Base-by-base conservation (phyloP, 805 yeast species). In the Saccharomycopsis malanga region DNA sequence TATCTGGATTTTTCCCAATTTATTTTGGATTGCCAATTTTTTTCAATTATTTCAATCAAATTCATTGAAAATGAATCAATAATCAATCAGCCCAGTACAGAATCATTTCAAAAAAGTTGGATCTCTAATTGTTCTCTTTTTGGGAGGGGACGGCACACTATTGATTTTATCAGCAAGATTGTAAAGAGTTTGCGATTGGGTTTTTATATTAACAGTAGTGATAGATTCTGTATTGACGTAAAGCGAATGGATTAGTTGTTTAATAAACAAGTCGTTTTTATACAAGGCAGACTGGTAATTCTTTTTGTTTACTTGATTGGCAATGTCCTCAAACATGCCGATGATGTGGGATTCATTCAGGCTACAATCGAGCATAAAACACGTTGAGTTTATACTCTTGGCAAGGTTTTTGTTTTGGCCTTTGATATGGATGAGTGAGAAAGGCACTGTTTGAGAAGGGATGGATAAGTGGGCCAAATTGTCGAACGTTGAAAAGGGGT, bases 211-310 rank as follows among this genome's bases (percentile, higher is more conserved):
- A 6, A 48, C 18, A 21, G 18, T 21, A 9, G 52, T 48, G 6
- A 43, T 35, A 4, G 46, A 34, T 22, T 48, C 49, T 7, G 52
- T 48, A 25, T 45, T 48, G 4, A 27, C 36, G 41, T 44, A 48
- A 9, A 48, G 29, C 4, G 30, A 39, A 27, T 48, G 52, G 12
- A 40, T 15, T 6, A 48, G 23, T 15, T 45, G 52, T 22, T 40
- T 48, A 7, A 45, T 10, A 18, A 48, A 48, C 4, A 30, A n/a
- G 7, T 34, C 41, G 2, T 39, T 32, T 20, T 44, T 18, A 23
- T 29, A 48, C 15, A 39, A 15, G 5, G 17, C 29, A 4, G 49
- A 23, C n/a, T 22, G 41, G 29, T 45, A 44, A 14, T 44, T 44
- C 10, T 18, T 20, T n/a, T 25, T 20, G 7, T 45, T 27, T 5